A percentile compares a stretch with the other conserved stretches of the same genome.
These are phyloP conservation scores for Hericium coralloides DNA, from an alignment of 768 basidiomycete genomes.

Conservation along the genomic window DNA sequence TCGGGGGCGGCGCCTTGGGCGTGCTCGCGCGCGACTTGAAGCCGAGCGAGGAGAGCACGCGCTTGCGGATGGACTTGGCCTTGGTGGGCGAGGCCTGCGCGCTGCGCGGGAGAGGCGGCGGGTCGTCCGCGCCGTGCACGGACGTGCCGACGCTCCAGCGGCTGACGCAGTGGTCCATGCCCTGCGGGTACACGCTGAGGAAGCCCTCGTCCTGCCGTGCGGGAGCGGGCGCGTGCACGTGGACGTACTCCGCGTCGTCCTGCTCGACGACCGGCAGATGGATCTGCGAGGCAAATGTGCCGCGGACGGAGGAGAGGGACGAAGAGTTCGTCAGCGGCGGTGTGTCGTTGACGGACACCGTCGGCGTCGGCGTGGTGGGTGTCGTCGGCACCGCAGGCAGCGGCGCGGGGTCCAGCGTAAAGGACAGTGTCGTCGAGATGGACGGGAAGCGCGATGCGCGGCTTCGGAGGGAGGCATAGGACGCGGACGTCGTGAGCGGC, in stretches of 20 bases:
- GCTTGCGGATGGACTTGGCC: conserved; percentile 9
- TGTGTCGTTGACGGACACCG: neutral
- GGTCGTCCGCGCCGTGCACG: neutral
- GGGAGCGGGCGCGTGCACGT: neutral
- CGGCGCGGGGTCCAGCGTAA: conserved; percentile 3
- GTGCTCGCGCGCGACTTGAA: neutral
- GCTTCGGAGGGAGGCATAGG: conserved; percentile 13
- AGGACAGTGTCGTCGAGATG: conserved; percentile 15
- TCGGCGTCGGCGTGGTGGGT: conserved; percentile 4
- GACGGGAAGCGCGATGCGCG: conserved; percentile 12
- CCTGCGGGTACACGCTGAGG: neutral
- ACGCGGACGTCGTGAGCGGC: conserved; percentile 11
- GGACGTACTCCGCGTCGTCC: neutral
- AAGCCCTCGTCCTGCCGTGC: neutral
- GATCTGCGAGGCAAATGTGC: neutral
- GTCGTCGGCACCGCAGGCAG: conserved; percentile 5
- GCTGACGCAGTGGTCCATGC: conserved; percentile 11
- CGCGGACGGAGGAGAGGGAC: neutral
- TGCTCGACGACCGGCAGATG: neutral
- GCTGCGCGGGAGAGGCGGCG: conserved; percentile 5
- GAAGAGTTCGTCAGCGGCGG: conserved; percentile 1
- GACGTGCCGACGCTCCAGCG: conserved; percentile 15
- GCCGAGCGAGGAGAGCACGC: conserved; percentile 14
- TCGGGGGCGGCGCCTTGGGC: neutral
- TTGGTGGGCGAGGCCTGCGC: conserved; percentile 6